Percentiles rank a stretch among this genome's conserved stretches.
Evolutionary conservation across 1,284 basidiomycete genomes (phyloP).

Genomic region (Takashimella koratensis): DNA sequence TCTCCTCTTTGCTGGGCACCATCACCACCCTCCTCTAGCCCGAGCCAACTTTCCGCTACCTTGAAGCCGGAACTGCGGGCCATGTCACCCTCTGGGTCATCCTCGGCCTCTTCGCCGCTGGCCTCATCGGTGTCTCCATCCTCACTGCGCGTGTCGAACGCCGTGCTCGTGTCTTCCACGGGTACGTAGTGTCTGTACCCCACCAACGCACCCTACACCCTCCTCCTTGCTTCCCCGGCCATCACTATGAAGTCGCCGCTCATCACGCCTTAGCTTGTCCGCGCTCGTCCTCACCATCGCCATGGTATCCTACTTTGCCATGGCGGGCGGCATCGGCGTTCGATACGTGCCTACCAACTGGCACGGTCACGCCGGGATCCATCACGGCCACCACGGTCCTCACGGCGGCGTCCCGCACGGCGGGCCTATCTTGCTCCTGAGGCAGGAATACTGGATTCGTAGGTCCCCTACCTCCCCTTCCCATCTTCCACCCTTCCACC

Average conservation of each 20-base stretch:
- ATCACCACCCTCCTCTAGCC: neutral
- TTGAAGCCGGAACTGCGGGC: constrained; percentile 28
- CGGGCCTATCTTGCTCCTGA: neutral
- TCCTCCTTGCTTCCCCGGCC: neutral
- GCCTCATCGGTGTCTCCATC: constrained; percentile 27
- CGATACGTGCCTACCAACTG: constrained; percentile 28
- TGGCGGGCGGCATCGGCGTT: constrained; percentile 30
- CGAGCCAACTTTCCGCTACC: constrained; percentile 1
- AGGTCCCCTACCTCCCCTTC: neutral
- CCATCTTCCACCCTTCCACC: neutral
- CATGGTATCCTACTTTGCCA: constrained; percentile 38
- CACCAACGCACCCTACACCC: neutral
- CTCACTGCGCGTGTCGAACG: constrained; percentile 35
- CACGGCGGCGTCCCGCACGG: neutral
- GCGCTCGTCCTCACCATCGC: constrained; percentile 37
- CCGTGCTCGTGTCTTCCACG: constrained; percentile 39
- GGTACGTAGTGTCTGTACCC: constrained; percentile 22
- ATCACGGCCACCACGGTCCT: neutral
- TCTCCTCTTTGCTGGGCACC: neutral
- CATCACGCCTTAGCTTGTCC: constrained; percentile 20
- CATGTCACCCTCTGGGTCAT: constrained; percentile 37
- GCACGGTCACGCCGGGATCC: constrained; percentile 6
- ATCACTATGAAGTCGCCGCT: neutral
- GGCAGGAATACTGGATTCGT: neutral
- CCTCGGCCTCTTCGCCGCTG: constrained; percentile 35